These are phyloP conservation scores for Corniculantispora saksenae DNA, from an alignment of 2,329 filamentous ascomycete genomes.

Conservation along the genomic window DNA sequence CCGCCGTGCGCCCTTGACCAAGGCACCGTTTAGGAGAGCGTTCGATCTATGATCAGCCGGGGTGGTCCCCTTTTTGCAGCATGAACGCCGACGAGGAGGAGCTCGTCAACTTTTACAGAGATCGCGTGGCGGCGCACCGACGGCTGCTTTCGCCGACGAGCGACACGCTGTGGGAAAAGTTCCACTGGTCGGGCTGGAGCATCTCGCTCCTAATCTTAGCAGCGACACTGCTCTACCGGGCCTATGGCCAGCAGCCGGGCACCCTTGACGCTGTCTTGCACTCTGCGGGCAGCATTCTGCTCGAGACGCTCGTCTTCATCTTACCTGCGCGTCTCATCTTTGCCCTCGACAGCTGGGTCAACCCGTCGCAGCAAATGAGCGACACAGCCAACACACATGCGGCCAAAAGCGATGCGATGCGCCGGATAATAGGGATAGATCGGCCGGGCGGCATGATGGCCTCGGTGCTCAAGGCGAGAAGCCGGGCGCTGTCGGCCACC, in stretches of 20 bases:
- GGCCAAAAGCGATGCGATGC: constrained; percentile 66
- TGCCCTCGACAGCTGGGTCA: constrained; percentile 56
- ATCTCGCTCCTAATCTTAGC: constrained; percentile 36
- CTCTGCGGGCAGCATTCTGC: constrained; percentile 48
- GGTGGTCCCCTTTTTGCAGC: constrained; percentile 27
- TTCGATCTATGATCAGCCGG: neutral
- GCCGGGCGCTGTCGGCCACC: constrained; percentile 56
- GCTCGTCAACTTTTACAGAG: constrained; percentile 39
- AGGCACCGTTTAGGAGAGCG: constrained; percentile 6
- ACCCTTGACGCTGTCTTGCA: constrained; percentile 31
- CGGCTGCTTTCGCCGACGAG: constrained; percentile 30
- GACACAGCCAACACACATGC: constrained; percentile 44
- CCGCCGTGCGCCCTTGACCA: constrained; percentile 1
- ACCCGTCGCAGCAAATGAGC: constrained; percentile 43
- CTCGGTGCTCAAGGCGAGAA: constrained; percentile 59
- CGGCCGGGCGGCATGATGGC: constrained; percentile 53
- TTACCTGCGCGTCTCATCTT: constrained; percentile 60
- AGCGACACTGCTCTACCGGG: constrained; percentile 36
- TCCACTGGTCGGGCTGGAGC: constrained; percentile 37
- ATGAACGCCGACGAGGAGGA: constrained; percentile 37
- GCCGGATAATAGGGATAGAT: constrained; percentile 62
- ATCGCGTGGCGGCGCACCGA: constrained; percentile 35
- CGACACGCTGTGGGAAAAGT: constrained; percentile 33
- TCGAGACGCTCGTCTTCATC: constrained; percentile 60
- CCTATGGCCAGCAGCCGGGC: constrained; percentile 33